Percentiles rank a stretch among this genome's conserved stretches.
Conservation (phyloP, 2,329 filamentous ascomycete species). For the Cordyceps cicadae region DNA sequence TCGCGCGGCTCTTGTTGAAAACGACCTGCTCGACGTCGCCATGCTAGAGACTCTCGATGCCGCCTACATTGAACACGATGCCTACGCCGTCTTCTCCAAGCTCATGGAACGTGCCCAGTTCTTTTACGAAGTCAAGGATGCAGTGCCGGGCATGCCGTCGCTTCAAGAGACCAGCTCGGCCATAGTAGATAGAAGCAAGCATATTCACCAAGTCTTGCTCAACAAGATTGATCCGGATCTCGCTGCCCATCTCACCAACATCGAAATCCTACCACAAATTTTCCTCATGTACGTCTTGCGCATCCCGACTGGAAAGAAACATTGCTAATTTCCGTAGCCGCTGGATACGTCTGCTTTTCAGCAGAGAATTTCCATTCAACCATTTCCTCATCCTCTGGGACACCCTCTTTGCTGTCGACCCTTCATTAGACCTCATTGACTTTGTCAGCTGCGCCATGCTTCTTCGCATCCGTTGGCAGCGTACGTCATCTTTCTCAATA, state of each 20-base stretch:
- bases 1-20: slow-evolving; percentile 25
- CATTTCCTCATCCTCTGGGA: slow-evolving; percentile 85
- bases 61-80: slow-evolving; percentile 77
- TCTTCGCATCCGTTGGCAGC: slow-evolving; percentile 79
- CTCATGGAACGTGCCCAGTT: slow-evolving; percentile 81
- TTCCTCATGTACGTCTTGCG: slow-evolving; percentile 69
- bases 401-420: slow-evolving; percentile 77
- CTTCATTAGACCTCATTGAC: slow-evolving; percentile 72
- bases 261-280: slow-evolving; percentile 92
- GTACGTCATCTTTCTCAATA: slow-evolving; percentile 39
- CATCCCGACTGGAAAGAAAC: neutral
- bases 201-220: slow-evolving; percentile 77
- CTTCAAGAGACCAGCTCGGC: slow-evolving; percentile 33
- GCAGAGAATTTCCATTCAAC: slow-evolving; percentile 84
- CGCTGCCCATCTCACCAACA: slow-evolving; percentile 66
- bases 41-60: slow-evolving; percentile 63
- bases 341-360: slow-evolving; percentile 90
- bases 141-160: slow-evolving; percentile 17
- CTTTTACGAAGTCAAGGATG: slow-evolving; percentile 70
- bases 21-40: slow-evolving; percentile 35
- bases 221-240: slow-evolving; percentile 75
- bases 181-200: slow-evolving; percentile 78
- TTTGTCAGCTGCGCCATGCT: slow-evolving; percentile 93
- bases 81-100: slow-evolving; percentile 74
- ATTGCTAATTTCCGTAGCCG: slow-evolving; percentile 44